A percentile compares a stretch with the other conserved stretches of the same genome.
Evolutionary conservation across 371 early-diverging fungal species (phyloP).

Genomic region (Rhizomucor pusillus): DNA sequence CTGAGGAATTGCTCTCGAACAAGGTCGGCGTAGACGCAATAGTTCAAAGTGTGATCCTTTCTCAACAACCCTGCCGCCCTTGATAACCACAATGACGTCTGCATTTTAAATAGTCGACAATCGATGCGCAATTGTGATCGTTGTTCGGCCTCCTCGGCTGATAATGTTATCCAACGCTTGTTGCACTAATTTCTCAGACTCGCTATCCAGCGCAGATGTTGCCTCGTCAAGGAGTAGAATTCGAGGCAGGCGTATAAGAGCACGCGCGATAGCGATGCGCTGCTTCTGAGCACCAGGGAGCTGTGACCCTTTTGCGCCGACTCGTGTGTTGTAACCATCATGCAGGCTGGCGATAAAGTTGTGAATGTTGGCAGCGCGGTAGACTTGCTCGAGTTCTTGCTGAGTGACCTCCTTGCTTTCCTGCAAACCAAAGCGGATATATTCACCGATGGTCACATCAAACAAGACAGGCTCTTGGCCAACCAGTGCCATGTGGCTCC

Average conservation of each 20-base stretch:
- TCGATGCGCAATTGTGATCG: conserved; percentile 66
- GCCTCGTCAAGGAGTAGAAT: conserved; percentile 95
- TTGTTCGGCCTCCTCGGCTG: conserved; percentile 51
- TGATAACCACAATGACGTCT: conserved; percentile 72
- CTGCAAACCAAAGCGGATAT: conserved; percentile 63
- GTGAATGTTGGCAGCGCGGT: conserved; percentile 71
- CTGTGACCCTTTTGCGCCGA: conserved; percentile 70
- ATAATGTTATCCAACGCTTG: conserved; percentile 74
- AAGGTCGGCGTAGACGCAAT: too few species aligned
- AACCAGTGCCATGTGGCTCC: conserved; percentile 77
- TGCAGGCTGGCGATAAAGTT: conserved; percentile 68
- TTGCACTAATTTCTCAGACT: conserved; percentile 87
- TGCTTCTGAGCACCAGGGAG: conserved; percentile 26
- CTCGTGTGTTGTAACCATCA: conserved; percentile 75
- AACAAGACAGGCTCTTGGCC: conserved; percentile 88
- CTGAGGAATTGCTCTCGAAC: too few species aligned
- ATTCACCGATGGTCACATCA: conserved; percentile 73
- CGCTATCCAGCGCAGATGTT: conserved; percentile 87
- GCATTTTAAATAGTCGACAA: conserved; percentile 70
- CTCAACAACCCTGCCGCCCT: conserved; percentile 75
- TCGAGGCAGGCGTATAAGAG: conserved; percentile 75
- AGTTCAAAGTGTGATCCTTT: conserved; percentile 78
- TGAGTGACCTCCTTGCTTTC: conserved; percentile 43
- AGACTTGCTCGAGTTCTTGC: conserved; percentile 59
- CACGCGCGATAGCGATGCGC: conserved; percentile 45